These are phyloP conservation scores for Candida suzukii DNA, from an alignment of 805 yeast species.

Conservation along the genomic window DNA sequence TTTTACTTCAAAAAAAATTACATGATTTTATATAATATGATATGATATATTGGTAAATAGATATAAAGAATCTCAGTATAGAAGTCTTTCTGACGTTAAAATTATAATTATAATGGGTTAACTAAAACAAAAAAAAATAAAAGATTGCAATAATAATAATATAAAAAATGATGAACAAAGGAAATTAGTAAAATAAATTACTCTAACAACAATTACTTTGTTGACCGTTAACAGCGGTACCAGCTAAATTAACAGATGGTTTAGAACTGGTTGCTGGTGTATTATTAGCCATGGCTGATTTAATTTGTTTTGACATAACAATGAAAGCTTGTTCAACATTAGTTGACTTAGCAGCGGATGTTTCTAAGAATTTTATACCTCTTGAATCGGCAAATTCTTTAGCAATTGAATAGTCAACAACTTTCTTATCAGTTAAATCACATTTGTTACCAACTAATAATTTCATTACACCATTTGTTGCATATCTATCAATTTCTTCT, in stretches of 20 bases:
- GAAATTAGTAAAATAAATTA: background rate
- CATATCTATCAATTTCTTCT: slow-evolving; percentile 97
- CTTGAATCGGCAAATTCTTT: slow-evolving; percentile 96
- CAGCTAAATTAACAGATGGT: slow-evolving; percentile 65
- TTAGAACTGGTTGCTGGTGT: slow-evolving; percentile 42
- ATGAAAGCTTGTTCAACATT: slow-evolving; percentile 98
- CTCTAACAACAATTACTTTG: slow-evolving; percentile 42
- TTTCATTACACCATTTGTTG: slow-evolving; percentile 95
- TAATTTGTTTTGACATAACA: slow-evolving; percentile 98
- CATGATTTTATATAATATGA: no score
- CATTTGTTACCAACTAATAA: slow-evolving; percentile 95
- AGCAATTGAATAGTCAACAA: slow-evolving; percentile 92
- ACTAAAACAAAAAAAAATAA: background rate
- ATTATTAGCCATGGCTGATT: slow-evolving; percentile 82
- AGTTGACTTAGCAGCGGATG: slow-evolving; percentile 90
- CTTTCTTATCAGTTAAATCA: slow-evolving; percentile 87
- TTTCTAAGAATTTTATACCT: slow-evolving; percentile 92
- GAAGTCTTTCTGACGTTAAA: no score
- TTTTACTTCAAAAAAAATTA: no score
- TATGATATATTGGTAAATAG: no score
- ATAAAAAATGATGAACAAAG: background rate
- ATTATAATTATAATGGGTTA: background rate
- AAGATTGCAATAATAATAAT: background rate
- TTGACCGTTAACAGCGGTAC: slow-evolving; percentile 47
- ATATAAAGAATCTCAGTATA: no score